These are phyloP conservation scores for Ceratocystis diversiconidia DNA, from an alignment of 2,329 filamentous ascomycete genomes.

Conservation along the genomic window DNA sequence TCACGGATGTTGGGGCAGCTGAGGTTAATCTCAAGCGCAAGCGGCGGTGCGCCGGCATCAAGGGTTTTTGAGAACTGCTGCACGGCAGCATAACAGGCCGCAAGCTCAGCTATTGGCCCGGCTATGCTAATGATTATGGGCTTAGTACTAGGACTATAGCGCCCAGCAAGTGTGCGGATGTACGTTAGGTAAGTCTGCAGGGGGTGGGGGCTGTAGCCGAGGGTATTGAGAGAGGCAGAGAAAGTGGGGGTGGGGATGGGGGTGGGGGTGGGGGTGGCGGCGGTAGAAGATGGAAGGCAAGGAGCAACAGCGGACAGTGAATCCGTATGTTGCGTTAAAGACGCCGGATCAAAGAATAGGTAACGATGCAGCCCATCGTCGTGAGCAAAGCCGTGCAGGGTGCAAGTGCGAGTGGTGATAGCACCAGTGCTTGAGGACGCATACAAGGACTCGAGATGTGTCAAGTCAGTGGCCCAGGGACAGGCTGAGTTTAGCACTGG, in stretches of 20 bases:
- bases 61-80: constrained; percentile 26
- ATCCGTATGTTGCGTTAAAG: background rate
- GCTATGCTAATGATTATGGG: constrained; percentile 59
- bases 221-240: constrained; percentile 47
- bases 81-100: constrained; percentile 40
- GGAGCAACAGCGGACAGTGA: constrained; percentile 19
- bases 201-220: constrained; percentile 57
- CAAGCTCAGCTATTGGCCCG: constrained; percentile 44
- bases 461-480: constrained; percentile 56
- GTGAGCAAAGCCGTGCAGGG: constrained; percentile 51
- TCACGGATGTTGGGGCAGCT: constrained; percentile 62
- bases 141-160: constrained; percentile 29
- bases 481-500: constrained; percentile 62
- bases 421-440: constrained; percentile 50
- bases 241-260: constrained; percentile 20
- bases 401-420: constrained; percentile 58
- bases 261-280: constrained; percentile 21
- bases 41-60: constrained; percentile 27
- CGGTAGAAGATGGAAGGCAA: constrained; percentile 20
- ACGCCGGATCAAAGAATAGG: constrained; percentile 44
- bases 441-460: constrained; percentile 49
- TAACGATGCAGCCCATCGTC: constrained; percentile 47
- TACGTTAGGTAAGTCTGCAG: constrained; percentile 45
- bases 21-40: constrained; percentile 65
- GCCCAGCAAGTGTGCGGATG: constrained; percentile 33